These are phyloP conservation scores for Trichocomaceae sp. DNA, from an alignment of 2,329 filamentous ascomycete genomes.

Conservation along the genomic window DNA sequence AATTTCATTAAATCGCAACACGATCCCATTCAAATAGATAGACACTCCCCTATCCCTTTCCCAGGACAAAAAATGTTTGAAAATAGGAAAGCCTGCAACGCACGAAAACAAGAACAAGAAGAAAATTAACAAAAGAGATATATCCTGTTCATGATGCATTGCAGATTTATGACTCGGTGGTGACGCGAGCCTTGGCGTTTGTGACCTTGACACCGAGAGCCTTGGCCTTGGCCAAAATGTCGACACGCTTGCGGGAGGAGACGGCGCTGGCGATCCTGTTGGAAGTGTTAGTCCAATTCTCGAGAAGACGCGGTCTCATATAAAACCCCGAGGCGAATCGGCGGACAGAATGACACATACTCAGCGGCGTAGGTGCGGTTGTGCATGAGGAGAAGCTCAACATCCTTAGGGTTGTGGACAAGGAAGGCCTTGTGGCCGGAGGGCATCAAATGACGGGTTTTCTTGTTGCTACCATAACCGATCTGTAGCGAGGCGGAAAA, in stretches of 20 bases:
- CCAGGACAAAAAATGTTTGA: conserved; percentile 2
- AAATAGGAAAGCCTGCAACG: conserved; percentile 5
- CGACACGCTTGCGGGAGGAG: conserved; percentile 96
- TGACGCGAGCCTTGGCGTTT: conserved; percentile 98
- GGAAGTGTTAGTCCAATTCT: conserved; percentile 1
- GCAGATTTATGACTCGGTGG: conserved; percentile 67
- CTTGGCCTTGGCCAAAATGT: conserved; percentile 96
- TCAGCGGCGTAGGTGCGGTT: conserved; percentile 98
- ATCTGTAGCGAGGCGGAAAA: conserved; percentile 56
- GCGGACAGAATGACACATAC: conserved; percentile 53
- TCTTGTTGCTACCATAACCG: conserved; percentile 98
- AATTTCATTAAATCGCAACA: conserved; percentile 4
- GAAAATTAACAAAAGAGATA: conserved; percentile 8
- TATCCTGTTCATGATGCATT: conserved; percentile 13
- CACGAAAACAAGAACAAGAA: conserved; percentile 14
- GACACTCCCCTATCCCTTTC: not conserved
- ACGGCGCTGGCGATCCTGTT: conserved; percentile 92
- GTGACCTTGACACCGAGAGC: conserved; percentile 99
- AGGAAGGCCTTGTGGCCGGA: conserved; percentile 99
- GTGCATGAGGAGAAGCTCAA: conserved; percentile 99
- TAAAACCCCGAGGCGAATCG: no score
- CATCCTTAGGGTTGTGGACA: conserved; percentile 91
- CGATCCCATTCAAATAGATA: conserved; percentile 5
- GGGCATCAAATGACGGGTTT: conserved; percentile 98
- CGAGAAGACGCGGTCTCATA: no score